Evolutionary conservation across 1,284 basidiomycete genomes (phyloP), one percentile per base, ranked within the genome.

Genomic region (Amylostereum areolatum): DNA sequence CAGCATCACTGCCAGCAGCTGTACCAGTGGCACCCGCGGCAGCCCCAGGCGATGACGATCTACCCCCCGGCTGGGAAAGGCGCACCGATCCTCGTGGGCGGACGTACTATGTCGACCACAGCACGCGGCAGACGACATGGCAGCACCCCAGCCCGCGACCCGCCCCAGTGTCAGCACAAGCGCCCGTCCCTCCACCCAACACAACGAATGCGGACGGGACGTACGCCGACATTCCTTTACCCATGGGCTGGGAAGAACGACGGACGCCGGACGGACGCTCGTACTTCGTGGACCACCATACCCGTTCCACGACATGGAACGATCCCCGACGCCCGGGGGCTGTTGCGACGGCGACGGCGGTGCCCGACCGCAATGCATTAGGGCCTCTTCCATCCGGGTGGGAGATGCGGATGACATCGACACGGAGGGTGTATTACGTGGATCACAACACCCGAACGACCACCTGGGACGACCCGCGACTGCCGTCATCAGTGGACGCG

Each of bases 401-500:
- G 93, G 93, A 97, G 69, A 97, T 97, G 93, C 87, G 94, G 51
- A 82, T 97, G 50, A 97, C 93, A 1, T 86, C 89, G 1, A 96
- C 92, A 2, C 92, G 92, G 1, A 81, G 93, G 44, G 92, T 97
- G 11, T 97, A 97, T 74, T 97, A 96, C 68, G 94, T 96, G 36
- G 92, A 96, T 66, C 93, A 96, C 74, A 96, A 93, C 69, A 95
- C 89, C 48, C 90, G 91, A 77, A 97, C 93, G 25, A 97, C 93
- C n/a, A 96, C 93, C 1, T 97, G 94, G 94, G 94, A 97, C 67
- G 94, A 97, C 66, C 88, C 91, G 39, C 81, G 95, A 59, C 70
- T 97, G 59, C 92, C 92, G 9, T 89, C 86, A 25, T 78, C 80
- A 35, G 73, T 92, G 55, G 90, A 92, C 62, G 80, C 90, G 56